phyloP scores from a whole-genome alignment of 2,329 filamentous ascomycete genomes.

The Trichophaea hybrida region DNA sequence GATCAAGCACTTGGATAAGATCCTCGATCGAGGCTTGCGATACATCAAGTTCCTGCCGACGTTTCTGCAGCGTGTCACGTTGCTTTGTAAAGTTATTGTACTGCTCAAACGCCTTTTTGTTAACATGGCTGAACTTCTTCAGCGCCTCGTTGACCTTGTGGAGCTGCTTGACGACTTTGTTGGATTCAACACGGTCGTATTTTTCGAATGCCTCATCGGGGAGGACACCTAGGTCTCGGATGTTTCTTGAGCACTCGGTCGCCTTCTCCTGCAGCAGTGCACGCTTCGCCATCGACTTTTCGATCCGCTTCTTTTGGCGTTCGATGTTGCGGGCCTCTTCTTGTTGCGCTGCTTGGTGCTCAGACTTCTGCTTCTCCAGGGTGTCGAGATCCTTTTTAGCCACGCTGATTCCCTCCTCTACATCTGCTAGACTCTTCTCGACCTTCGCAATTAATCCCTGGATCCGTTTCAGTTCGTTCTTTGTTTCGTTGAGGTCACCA shows the following conservation, averaged over 20 bases:
- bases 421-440: conserved; percentile 54
- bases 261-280: conserved; percentile 63
- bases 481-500: conserved; percentile 59
- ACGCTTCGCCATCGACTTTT: conserved; percentile 82
- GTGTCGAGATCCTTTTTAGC: conserved; percentile 30
- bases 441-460: conserved; percentile 53
- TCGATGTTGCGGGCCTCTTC: conserved; percentile 59
- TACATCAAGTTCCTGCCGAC: conserved; percentile 72
- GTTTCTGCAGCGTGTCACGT: conserved; percentile 70
- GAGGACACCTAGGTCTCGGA: conserved; percentile 80
- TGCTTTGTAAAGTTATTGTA: conserved; percentile 95
- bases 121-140: conserved; percentile 95
- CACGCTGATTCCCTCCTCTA: conserved; percentile 57
- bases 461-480: conserved; percentile 67
- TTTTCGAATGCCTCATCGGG: conserved; percentile 89
- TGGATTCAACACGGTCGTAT: conserved; percentile 69
- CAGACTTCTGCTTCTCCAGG: conserved; percentile 32
- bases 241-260: conserved; percentile 70
- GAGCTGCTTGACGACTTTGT: conserved; percentile 55
- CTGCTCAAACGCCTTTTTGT: conserved; percentile 98
- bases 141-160: conserved; percentile 84
- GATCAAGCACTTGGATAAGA: conserved; percentile 80
- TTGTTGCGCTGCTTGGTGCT: conserved; percentile 44
- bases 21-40: conserved; percentile 81
- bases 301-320: conserved; percentile 75